phyloP scores from a whole-genome alignment of 768 basidiomycete species.

The Mycena polygramma region DNA sequence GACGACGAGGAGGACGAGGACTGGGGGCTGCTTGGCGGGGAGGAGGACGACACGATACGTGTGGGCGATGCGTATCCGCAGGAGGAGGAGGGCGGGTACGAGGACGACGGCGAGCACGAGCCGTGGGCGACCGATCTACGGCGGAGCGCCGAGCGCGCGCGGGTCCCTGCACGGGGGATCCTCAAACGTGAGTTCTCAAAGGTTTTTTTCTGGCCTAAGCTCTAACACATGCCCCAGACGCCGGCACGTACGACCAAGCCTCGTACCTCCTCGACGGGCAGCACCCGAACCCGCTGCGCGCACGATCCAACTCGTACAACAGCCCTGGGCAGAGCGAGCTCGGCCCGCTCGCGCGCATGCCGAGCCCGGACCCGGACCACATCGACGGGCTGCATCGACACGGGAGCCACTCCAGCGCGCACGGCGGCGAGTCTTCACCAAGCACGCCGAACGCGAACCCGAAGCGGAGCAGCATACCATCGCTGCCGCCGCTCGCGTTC shows the following conservation, averaged over 20 bases:
- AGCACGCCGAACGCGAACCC: neutral
- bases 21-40: conserved; percentile 72
- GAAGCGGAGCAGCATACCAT: conserved; percentile 32
- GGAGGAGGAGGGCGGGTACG: conserved; percentile 65
- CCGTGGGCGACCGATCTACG: conserved; percentile 85
- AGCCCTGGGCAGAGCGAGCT: conserved; percentile 67
- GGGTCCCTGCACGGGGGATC: conserved; percentile 84
- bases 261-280: conserved; percentile 60
- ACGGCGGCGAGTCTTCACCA: conserved; percentile 38
- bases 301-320: conserved; percentile 88
- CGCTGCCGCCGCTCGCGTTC: conserved; percentile 36
- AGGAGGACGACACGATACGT: conserved; percentile 80
- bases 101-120: conserved; percentile 69
- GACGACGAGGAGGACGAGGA: conserved; percentile 79
- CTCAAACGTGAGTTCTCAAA: conserved; percentile 69
- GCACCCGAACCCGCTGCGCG: conserved; percentile 49
- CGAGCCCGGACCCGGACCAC: conserved; percentile 86
- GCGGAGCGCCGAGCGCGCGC: conserved; percentile 75
- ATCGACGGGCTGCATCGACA: conserved; percentile 90
- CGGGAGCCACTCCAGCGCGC: conserved; percentile 65
- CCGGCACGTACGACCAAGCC: conserved; percentile 77
- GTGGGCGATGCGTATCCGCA: conserved; percentile 68
- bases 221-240: conserved; percentile 59
- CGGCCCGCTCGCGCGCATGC: conserved; percentile 86
- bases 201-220: neutral